These are phyloP conservation scores for Neofusicoccum parvum DNA, from an alignment of 2,329 filamentous ascomycete genomes.

Conservation along the genomic window DNA sequence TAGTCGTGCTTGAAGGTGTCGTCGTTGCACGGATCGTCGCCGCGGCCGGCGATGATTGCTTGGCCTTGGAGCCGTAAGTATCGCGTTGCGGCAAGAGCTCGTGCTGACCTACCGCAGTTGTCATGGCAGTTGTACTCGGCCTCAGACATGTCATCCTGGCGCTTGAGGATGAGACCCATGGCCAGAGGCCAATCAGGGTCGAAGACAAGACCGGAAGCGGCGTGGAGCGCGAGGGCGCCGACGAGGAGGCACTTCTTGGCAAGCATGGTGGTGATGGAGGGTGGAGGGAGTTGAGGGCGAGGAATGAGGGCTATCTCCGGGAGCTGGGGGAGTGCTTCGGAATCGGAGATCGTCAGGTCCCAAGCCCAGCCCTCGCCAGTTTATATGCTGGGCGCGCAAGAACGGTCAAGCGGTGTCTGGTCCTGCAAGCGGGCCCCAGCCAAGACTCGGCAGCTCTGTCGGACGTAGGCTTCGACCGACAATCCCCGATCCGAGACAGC, in stretches of 20 bases:
- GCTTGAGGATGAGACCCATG: slow-evolving; percentile 1
- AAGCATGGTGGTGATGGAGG: not conserved
- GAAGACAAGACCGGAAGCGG: not conserved
- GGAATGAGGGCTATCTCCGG: not conserved
- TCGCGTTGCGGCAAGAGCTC: not conserved
- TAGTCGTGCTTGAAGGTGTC: slow-evolving; percentile 32
- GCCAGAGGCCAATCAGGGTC: slow-evolving; percentile 3
- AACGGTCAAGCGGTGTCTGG: not conserved
- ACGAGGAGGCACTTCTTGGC: not conserved
- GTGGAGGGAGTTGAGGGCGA: not conserved
- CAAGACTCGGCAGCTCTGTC: not conserved
- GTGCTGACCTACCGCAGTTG: slow-evolving; percentile 34
- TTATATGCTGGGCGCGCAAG: not conserved
- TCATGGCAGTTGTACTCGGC: slow-evolving; percentile 40
- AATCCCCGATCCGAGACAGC: not conserved
- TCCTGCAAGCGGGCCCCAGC: not conserved
- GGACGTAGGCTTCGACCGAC: not conserved
- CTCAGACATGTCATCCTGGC: slow-evolving; percentile 23
- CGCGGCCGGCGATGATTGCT: slow-evolving; percentile 29
- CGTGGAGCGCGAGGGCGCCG: not conserved
- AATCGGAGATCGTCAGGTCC: not conserved
- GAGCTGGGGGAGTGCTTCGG: not conserved
- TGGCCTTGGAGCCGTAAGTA: slow-evolving; percentile 26
- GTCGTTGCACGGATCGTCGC: slow-evolving; percentile 30
- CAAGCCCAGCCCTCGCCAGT: not conserved